phyloP scores from a whole-genome alignment of 2,329 filamentous ascomycete genomes.

The Endothia cerciana region DNA sequence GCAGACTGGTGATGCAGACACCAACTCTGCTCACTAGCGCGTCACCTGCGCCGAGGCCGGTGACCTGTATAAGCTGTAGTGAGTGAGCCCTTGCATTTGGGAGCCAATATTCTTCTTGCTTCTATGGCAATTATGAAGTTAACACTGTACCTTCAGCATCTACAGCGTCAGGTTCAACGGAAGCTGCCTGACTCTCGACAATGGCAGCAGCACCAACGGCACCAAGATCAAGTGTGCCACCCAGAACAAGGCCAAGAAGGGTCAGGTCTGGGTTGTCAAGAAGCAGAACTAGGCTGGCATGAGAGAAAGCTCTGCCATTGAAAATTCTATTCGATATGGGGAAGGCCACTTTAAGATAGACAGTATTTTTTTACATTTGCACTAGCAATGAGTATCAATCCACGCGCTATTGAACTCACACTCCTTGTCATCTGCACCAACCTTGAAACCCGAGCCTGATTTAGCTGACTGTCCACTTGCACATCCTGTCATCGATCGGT shows the following conservation, averaged over 20 bases:
- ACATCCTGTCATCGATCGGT: background rate
- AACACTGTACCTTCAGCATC: background rate
- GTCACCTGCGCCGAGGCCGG: conserved; percentile 1
- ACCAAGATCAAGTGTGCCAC: conserved; percentile 20
- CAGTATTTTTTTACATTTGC: too few species aligned
- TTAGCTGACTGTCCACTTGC: too few species aligned
- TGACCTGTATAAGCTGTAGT: conserved; percentile 19
- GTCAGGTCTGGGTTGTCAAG: conserved; percentile 18
- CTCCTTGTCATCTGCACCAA: too few species aligned
- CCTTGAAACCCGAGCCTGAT: too few species aligned
- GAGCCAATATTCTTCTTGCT: background rate
- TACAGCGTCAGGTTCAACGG: conserved; percentile 18
- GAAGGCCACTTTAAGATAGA: too few species aligned
- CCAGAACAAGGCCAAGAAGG: conserved; percentile 16
- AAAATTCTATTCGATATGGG: too few species aligned
- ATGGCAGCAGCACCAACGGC: conserved; percentile 15
- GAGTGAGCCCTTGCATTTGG: background rate
- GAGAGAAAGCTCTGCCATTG: background rate
- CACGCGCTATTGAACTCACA: too few species aligned
- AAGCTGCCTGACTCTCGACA: conserved; percentile 13
- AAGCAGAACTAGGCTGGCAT: conserved; percentile 17
- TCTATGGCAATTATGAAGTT: background rate
- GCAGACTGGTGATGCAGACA: conserved; percentile 18
- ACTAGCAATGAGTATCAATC: too few species aligned
- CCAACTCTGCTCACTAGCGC: conserved; percentile 15